Conservation (phyloP, 345 rosid species). For the Carallia pectinifolia region DNA sequence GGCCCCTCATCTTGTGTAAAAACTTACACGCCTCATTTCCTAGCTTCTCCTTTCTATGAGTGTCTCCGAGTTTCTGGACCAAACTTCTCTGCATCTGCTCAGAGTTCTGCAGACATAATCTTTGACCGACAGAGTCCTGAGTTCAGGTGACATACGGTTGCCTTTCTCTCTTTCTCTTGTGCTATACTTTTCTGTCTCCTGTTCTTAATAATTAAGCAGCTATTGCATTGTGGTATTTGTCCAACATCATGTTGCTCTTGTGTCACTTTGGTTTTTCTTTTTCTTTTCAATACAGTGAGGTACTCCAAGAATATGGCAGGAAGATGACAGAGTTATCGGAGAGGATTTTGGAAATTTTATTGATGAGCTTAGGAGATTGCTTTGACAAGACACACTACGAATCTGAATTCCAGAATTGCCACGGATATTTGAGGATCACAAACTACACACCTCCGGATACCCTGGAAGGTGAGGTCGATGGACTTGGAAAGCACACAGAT, state of each 20-base stretch:
- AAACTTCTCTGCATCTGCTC: constrained; percentile 36
- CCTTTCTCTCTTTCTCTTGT: neutral
- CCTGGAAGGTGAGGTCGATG: constrained; percentile 30
- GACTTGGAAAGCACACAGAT: constrained; percentile 48
- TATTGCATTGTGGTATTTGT: neutral
- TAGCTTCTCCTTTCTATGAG: constrained; percentile 48
- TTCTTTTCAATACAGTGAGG: constrained; percentile 3
- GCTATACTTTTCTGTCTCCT: neutral
- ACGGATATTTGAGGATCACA: constrained; percentile 41
- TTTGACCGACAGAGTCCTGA: constrained; percentile 16
- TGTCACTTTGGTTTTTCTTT: neutral
- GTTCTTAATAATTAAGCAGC: no score
- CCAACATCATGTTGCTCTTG: neutral
- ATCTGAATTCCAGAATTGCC: constrained; percentile 36
- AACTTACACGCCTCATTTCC: constrained; percentile 40
- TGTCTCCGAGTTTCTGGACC: constrained; percentile 39
- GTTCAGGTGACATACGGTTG: constrained; percentile 28
- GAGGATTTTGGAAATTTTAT: constrained; percentile 24
- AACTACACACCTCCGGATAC: constrained; percentile 34
- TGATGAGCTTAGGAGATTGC: constrained; percentile 28
- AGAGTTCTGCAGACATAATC: constrained; percentile 23
- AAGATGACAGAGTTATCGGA: constrained; percentile 34
- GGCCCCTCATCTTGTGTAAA: constrained; percentile 36
- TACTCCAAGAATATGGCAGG: constrained; percentile 34
- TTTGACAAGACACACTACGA: constrained; percentile 22